Conservation (phyloP, 495 filamentous ascomycete genomes). For the Tuber magnatum region DNA sequence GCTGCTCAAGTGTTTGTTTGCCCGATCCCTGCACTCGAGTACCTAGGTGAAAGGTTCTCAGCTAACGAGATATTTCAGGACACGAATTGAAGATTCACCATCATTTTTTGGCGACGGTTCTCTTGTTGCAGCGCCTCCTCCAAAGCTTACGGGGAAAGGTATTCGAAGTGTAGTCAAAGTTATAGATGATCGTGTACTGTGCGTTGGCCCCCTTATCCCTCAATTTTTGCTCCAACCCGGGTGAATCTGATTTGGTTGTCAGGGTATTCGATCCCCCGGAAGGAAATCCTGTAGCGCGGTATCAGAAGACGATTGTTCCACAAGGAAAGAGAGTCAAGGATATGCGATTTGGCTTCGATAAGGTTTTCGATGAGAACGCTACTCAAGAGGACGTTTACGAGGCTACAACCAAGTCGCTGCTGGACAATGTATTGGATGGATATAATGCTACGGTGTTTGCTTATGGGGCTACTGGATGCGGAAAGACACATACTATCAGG, state of each 20-base stretch:
- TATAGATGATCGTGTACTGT: conserved; percentile 93
- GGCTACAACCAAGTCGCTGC: conserved; percentile 74
- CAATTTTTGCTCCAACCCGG: background rate
- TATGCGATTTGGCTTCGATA: conserved; percentile 93
- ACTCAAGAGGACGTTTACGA: conserved; percentile 94
- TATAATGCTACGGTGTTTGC: conserved; percentile 99
- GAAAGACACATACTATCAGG: conserved; percentile 91
- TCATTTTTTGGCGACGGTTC: conserved; percentile 93
- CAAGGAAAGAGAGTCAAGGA: conserved; percentile 92
- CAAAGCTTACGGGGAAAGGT: conserved; percentile 78
- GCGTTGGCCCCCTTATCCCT: conserved; percentile 43
- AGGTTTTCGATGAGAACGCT: conserved; percentile 93
- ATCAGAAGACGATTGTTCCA: conserved; percentile 73
- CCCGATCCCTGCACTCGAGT: background rate
- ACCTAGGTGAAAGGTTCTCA: conserved; percentile 1
- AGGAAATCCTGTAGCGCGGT: conserved; percentile 88
- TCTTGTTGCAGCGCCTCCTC: conserved; percentile 71
- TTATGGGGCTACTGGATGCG: conserved; percentile 95
- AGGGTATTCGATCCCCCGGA: conserved; percentile 98
- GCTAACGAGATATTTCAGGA: conserved; percentile 44
- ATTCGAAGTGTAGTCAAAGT: conserved; percentile 90
- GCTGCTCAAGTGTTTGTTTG: conserved; percentile 56
- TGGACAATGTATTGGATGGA: conserved; percentile 92
- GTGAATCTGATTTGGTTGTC: conserved; percentile 32
- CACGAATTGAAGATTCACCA: conserved; percentile 75